Evolutionary conservation across 768 basidiomycete genomes (phyloP).

Genomic region (Termitomyces sp.): DNA sequence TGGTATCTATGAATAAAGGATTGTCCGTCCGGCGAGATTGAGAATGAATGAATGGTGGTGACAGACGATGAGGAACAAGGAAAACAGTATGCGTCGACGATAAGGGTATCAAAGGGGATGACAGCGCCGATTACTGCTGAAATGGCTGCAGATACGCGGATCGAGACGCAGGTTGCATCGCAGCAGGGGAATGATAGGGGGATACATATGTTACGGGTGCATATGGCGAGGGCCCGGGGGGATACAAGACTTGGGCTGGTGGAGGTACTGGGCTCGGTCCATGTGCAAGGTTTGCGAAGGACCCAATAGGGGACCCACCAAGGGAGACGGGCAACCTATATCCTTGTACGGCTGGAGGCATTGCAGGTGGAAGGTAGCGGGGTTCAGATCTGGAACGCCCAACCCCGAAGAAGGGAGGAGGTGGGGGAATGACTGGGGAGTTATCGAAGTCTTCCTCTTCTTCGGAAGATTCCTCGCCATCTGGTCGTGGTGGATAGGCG

Average conservation of each 20-base stretch:
- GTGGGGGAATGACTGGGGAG: constrained; percentile 32
- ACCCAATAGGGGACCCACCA: constrained; percentile 14
- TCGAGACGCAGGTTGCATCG: constrained; percentile 11
- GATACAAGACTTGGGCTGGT: constrained; percentile 3
- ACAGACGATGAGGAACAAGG: background rate
- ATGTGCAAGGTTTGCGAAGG: constrained; percentile 12
- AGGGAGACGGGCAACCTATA: constrained; percentile 7
- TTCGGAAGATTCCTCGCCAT: constrained; percentile 27
- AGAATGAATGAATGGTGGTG: background rate
- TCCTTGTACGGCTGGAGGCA: constrained; percentile 6
- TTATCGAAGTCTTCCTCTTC: constrained; percentile 30
- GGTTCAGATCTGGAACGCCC: constrained; percentile 15
- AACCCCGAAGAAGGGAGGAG: constrained; percentile 17
- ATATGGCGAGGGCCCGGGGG: constrained; percentile 15
- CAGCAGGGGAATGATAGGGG: constrained; percentile 16
- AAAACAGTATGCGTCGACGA: background rate
- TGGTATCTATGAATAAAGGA: constrained; percentile 3
- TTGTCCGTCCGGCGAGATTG: background rate
- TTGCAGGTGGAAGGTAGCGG: constrained; percentile 6
- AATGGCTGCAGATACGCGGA: constrained; percentile 7
- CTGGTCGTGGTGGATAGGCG: constrained; percentile 9
- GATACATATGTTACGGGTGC: constrained; percentile 12
- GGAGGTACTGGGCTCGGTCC: constrained; percentile 6
- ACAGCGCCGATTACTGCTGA: constrained; percentile 1
- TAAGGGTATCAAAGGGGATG: background rate